phyloP scores from a whole-genome alignment of 495 filamentous ascomycete genomes.

The Trichoderma parareesei region DNA sequence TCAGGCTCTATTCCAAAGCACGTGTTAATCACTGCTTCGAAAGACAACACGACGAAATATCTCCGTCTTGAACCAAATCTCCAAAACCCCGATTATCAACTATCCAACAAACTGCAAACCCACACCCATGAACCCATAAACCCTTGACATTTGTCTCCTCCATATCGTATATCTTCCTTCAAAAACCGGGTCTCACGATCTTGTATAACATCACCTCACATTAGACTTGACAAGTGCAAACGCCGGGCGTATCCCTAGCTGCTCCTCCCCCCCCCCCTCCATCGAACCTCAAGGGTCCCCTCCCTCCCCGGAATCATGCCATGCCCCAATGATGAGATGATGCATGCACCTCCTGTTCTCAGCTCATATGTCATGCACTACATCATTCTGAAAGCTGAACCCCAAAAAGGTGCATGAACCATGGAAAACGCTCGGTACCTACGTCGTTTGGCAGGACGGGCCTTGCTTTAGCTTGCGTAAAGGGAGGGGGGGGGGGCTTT shows the following conservation, averaged over 20 bases:
- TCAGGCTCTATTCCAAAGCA: not conserved
- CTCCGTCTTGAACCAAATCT: not conserved
- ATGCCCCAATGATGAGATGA: slow-evolving; percentile 1
- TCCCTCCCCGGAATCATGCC: not conserved
- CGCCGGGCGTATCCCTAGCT: not conserved
- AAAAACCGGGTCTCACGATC: not conserved
- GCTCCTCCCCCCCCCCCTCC: not conserved
- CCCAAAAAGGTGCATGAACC: not conserved
- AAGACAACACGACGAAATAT: not conserved
- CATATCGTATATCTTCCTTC: not conserved
- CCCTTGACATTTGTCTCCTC: not conserved
- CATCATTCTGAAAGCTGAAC: not conserved
- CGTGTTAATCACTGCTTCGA: too few relatives aligned
- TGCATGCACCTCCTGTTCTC: not conserved
- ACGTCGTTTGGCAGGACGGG: not conserved
- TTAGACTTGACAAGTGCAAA: too few relatives aligned
- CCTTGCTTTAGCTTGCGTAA: slow-evolving; percentile 1
- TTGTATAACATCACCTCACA: not conserved
- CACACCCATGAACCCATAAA: not conserved
- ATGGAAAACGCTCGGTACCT: not conserved
- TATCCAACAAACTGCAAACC: not conserved
- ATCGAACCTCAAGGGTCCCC: not conserved
- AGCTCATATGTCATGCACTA: not conserved
- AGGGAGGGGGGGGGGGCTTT: not conserved
- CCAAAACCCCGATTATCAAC: not conserved